Evolutionary conservation across 1,284 basidiomycete genomes (phyloP), one percentile per base, ranked within the genome.

Genomic region (Boletus mariae): DNA sequence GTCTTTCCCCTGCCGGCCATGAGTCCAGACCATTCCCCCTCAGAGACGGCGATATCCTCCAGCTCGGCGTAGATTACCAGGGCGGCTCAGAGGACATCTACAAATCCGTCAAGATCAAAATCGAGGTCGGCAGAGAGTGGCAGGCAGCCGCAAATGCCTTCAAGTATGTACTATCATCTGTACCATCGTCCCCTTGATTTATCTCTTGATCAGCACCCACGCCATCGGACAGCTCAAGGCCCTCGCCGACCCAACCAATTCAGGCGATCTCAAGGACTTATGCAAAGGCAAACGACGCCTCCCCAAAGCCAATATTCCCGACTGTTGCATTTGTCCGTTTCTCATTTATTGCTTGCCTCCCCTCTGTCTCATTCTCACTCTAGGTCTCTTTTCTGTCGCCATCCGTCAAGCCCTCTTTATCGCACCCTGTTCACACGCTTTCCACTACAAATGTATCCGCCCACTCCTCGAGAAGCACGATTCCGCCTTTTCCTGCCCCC

Each of bases 381-480:
- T 57, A 92, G 89, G 89, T 68, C 79, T 99, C 17, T 98, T 97
- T 75, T 79, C 86, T 5, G 94, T 99, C 5, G 91, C 92, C 0
- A 95, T 98, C 61, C 92, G 90, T 58, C 96, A 99, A 73, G 91
- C 94, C 0, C 82, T 99, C 26, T 99, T 99, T 75, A 96, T 99
- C 67, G 94, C 95, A 31, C 93, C 93, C 0, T 95, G 93, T 71
- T 96, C 93, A 6, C 96, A 98, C 72, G 88, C 95, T 0, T 98
- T 97, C 77, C 96, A 98, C 73, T 98, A 92, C 83, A 98, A 98
- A 72, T 99, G 97, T 72, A 96, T 99, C 60, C 84, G 94, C 0
- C 95, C 94, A 0, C 77, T 98, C 15, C 80, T 99, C 42, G 82
- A 90, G 61, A 72, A 81, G 35, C 94, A 98, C 71, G 85, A 96